Conservation (phyloP, 192 early-diverging fungal species). For the Coemansia sp. region DNA sequence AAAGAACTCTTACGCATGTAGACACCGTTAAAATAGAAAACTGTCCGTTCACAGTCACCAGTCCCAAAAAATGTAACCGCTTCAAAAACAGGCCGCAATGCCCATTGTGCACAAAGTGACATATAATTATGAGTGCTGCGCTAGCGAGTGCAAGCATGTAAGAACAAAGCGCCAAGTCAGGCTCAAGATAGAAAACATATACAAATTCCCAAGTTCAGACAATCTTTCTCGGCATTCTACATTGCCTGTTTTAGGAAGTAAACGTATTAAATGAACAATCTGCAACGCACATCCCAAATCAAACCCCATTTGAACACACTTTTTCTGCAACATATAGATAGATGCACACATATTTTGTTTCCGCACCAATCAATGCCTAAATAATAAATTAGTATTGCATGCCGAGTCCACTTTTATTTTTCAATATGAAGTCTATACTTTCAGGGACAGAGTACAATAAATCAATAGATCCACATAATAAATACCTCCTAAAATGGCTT, state of each 20-base stretch:
- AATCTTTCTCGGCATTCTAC: neutral
- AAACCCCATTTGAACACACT: neutral
- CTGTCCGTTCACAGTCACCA: too few relatives aligned
- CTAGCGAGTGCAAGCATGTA: too few relatives aligned
- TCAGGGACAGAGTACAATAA: neutral
- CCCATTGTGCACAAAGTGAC: neutral
- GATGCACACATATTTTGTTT: neutral
- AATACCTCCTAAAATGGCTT: neutral
- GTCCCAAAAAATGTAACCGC: too few relatives aligned
- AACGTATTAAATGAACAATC: conserved; percentile 12
- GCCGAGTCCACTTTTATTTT: neutral
- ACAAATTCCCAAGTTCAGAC: neutral
- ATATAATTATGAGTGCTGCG: neutral
- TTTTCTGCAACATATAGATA: conserved; percentile 1
- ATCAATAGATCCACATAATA: conserved; percentile 1
- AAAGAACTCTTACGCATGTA: too few relatives aligned
- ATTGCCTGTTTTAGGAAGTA: neutral
- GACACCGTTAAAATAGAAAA: too few relatives aligned
- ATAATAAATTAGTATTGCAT: neutral
- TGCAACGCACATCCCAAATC: conserved; percentile 3
- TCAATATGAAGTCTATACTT: neutral
- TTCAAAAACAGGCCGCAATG: neutral
- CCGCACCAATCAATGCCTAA: neutral
- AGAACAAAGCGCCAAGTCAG: too few relatives aligned
- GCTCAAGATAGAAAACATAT: neutral